phyloP scores from a whole-genome alignment of 805 yeast species.

The Yarrowia porcina region DNA sequence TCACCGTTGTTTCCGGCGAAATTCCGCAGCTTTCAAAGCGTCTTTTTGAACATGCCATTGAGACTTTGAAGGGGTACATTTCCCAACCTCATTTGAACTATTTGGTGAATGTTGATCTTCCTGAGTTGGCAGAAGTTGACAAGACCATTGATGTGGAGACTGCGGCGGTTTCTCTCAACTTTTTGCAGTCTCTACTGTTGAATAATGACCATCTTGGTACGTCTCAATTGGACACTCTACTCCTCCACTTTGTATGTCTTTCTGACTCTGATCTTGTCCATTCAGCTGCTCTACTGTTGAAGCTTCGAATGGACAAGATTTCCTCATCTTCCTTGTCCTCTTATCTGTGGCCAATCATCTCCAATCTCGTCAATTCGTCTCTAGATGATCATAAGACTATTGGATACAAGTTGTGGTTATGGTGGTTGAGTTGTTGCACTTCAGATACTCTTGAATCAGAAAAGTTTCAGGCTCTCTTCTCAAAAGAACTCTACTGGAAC shows the following conservation, averaged over 20 bases:
- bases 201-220: not conserved
- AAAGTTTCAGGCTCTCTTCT: constrained; percentile 27
- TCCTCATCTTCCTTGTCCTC: not conserved
- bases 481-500: constrained; percentile 49
- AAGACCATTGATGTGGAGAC: not conserved
- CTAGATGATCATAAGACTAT: constrained; percentile 14
- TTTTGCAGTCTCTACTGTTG: not conserved
- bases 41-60: not conserved
- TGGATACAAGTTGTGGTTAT: constrained; percentile 31
- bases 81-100: constrained; percentile 19
- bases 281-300: not conserved
- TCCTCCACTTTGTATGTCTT: not conserved
- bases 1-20: not conserved
- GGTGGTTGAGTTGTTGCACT: constrained; percentile 26
- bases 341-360: constrained; percentile 13
- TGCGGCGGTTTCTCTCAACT: not conserved
- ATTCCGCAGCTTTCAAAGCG: not conserved
- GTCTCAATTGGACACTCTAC: not conserved
- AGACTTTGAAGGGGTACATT: not conserved
- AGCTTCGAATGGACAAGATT: not conserved
- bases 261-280: constrained; percentile 5
- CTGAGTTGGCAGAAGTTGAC: not conserved
- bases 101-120: not conserved
- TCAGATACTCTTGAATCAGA: not conserved
- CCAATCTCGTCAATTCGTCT: not conserved